These are phyloP conservation scores for Parasarocladium wereldwijsianum DNA, from an alignment of 2,329 filamentous ascomycete genomes.

Conservation along the genomic window DNA sequence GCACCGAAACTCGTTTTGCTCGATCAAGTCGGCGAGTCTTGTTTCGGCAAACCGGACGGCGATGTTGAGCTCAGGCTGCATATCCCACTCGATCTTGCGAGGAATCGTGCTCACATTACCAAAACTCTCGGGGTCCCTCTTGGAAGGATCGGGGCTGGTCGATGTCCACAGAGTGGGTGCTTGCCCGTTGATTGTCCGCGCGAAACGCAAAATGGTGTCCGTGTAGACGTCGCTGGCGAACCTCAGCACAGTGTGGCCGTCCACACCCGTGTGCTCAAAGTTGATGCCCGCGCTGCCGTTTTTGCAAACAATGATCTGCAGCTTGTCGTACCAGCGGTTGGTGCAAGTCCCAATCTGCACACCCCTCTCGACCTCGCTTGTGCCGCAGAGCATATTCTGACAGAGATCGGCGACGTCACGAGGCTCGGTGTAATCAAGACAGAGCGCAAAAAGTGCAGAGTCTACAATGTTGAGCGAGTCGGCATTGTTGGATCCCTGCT, in stretches of 20 bases:
- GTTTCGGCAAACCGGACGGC: conserved; percentile 93
- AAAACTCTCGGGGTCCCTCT: conserved; percentile 80
- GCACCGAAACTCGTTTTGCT: conserved; percentile 91
- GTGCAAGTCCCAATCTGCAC: conserved; percentile 96
- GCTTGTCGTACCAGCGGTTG: conserved; percentile 97
- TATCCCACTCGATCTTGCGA: conserved; percentile 95
- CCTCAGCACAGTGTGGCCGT: conserved; percentile 89
- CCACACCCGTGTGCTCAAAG: conserved; percentile 96
- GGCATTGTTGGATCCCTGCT: conserved; percentile 83
- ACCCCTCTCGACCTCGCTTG: conserved; percentile 77
- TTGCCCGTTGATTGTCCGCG: conserved; percentile 85
- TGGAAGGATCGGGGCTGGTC: conserved; percentile 78
- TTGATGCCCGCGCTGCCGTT: conserved; percentile 98
- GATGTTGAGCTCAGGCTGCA: conserved; percentile 80
- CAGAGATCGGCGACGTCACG: conserved; percentile 70
- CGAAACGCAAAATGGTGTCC: conserved; percentile 92
- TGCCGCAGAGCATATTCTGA: conserved; percentile 96
- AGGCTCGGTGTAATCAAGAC: conserved; percentile 84
- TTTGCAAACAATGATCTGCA: conserved; percentile 98
- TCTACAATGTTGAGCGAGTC: conserved; percentile 95
- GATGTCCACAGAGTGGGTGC: conserved; percentile 88
- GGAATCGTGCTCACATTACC: conserved; percentile 88
- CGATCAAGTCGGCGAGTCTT: conserved; percentile 80
- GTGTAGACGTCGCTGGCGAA: conserved; percentile 96
- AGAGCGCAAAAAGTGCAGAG: conserved; percentile 82